A percentile compares a stretch with the other conserved stretches of the same genome.
Evolutionary conservation across 331 rosid genomes (phyloP).

Genomic region (Acacia pycnantha): DNA sequence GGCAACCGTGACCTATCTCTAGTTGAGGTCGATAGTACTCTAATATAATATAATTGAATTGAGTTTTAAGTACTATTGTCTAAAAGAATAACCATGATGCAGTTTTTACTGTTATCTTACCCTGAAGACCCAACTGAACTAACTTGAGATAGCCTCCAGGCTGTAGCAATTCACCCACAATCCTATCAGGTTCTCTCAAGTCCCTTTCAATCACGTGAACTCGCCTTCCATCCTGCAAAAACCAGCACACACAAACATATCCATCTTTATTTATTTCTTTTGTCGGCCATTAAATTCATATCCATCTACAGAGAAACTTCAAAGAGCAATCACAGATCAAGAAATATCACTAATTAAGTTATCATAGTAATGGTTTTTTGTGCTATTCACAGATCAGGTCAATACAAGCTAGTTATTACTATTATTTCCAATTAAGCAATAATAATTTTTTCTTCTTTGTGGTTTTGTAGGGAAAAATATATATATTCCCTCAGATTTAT

Average conservation of each 20-base stretch:
- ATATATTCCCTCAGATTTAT: neutral
- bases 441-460: too few species aligned
- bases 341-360: neutral
- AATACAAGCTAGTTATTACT: neutral
- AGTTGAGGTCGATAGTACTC: too few species aligned
- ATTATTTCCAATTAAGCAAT: neutral
- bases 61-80: neutral
- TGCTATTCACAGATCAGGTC: neutral
- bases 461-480: too few species aligned
- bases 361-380: neutral
- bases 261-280: neutral
- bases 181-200: constrained; percentile 70
- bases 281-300: neutral
- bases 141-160: constrained; percentile 85
- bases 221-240: constrained; percentile 58
- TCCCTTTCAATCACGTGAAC: constrained; percentile 87
- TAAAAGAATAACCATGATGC: neutral
- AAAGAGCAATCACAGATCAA: neutral
- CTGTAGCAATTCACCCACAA: constrained; percentile 81
- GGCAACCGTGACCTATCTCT: too few species aligned
- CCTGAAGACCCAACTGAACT: constrained; percentile 72
- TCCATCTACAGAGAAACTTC: neutral
- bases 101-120: constrained; percentile 35
- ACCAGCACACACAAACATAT: neutral
- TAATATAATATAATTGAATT: too few species aligned